Evolutionary conservation across 176 grass and related monocot genomes (phyloP).

Genomic region (Microstegium vimineum): DNA sequence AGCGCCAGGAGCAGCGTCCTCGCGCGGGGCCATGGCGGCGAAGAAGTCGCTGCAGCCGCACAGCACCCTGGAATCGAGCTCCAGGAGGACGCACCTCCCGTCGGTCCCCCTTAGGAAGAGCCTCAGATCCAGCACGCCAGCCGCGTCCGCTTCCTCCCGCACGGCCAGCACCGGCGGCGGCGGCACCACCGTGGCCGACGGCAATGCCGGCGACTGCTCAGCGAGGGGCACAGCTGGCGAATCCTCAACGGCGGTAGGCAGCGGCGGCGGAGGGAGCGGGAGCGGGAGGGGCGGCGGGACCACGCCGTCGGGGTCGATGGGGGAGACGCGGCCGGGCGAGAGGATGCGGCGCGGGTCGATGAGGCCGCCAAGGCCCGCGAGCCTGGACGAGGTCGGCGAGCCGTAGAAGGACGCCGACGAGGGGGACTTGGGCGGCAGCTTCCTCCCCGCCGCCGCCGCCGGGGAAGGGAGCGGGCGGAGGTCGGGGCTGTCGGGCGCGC

Average conservation of each 20-base stretch:
- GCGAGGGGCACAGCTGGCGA: not conserved
- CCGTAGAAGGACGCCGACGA: conserved; percentile 39
- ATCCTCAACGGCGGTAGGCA: not conserved
- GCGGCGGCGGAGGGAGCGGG: not conserved
- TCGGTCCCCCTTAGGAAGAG: conserved; percentile 49
- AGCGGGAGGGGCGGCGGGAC: conserved; percentile 15
- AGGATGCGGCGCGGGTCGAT: conserved; percentile 74
- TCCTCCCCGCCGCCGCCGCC: not conserved
- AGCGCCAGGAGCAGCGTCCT: not conserved
- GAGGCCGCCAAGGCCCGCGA: conserved; percentile 40
- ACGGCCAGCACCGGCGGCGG: not conserved
- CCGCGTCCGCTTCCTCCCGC: not conserved
- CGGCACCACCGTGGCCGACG: not conserved
- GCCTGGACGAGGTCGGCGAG: conserved; percentile 51
- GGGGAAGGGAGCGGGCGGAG: conserved; percentile 7
- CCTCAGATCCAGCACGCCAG: conserved; percentile 42
- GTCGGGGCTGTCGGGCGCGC: conserved; percentile 47
- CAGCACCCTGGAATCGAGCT: conserved; percentile 55
- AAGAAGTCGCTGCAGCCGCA: conserved; percentile 60
- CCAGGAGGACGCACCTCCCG: conserved; percentile 58
- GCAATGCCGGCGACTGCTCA: not conserved
- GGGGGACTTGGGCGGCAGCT: conserved; percentile 44
- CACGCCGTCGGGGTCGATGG: conserved; percentile 59
- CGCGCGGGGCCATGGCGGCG: not conserved
- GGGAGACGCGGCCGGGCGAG: conserved; percentile 66